phyloP scores from a whole-genome alignment of 768 basidiomycete genomes.

The Tephrocybe rancida region DNA sequence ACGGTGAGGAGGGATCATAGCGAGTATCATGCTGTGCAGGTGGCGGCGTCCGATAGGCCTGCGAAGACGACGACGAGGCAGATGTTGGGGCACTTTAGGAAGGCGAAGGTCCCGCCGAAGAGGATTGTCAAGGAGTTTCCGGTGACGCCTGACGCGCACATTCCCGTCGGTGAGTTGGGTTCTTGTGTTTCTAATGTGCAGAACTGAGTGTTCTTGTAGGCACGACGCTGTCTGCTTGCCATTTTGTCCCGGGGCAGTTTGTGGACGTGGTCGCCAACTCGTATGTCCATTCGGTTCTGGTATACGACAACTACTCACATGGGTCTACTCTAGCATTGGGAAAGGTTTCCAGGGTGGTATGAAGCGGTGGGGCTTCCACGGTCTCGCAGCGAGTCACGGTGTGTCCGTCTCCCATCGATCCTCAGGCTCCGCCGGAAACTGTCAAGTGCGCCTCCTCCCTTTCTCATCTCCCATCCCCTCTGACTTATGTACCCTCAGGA shows the following conservation, averaged over 20 bases:
- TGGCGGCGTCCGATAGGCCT: conserved; percentile 80
- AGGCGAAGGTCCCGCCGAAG: conserved; percentile 82
- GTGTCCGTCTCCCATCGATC: conserved; percentile 93
- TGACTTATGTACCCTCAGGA: conserved; percentile 54
- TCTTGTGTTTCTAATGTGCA: not conserved
- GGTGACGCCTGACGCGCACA: conserved; percentile 85
- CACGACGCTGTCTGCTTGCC: conserved; percentile 85
- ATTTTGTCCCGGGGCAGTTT: conserved; percentile 97
- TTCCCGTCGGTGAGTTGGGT: conserved; percentile 77
- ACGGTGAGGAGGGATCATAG: conserved; percentile 65
- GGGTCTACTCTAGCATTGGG: conserved; percentile 64
- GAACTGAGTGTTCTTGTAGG: conserved; percentile 44
- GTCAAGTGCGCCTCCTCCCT: conserved; percentile 64
- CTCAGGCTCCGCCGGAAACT: conserved; percentile 90
- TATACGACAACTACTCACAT: not conserved
- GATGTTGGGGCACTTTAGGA: conserved; percentile 90
- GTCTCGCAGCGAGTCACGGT: conserved; percentile 93
- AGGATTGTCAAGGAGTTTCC: conserved; percentile 86
- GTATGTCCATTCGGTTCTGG: conserved; percentile 48
- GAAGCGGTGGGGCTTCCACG: conserved; percentile 95
- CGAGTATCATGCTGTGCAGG: conserved; percentile 90
- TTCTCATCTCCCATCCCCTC: not conserved
- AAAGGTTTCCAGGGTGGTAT: conserved; percentile 97
- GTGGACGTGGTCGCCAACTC: conserved; percentile 91
- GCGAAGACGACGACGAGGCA: conserved; percentile 72